phyloP scores from a whole-genome alignment of 192 early-diverging fungal species.

The Backusella tuberculispora region DNA sequence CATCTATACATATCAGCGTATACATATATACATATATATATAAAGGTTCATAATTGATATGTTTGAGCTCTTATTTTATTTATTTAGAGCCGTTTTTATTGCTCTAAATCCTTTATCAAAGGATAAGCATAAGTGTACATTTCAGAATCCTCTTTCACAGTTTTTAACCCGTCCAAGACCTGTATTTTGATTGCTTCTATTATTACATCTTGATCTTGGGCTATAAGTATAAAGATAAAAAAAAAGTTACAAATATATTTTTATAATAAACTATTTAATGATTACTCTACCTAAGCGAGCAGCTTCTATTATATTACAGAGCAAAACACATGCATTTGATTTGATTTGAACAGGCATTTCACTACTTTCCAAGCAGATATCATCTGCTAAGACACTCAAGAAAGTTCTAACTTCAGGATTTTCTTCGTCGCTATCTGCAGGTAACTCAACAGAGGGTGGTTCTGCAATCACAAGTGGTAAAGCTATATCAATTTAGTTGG shows the following conservation, averaged over 20 bases:
- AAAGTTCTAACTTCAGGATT: slow-evolving; percentile 34
- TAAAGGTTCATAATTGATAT: neutral
- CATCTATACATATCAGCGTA: too few species aligned
- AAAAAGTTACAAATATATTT: neutral
- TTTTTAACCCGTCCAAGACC: slow-evolving; percentile 2
- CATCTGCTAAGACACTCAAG: slow-evolving; percentile 44
- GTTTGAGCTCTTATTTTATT: neutral
- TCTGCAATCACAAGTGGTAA: slow-evolving; percentile 19
- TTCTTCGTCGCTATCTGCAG: slow-evolving; percentile 31
- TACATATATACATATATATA: too few species aligned
- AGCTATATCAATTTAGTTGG: slow-evolving; percentile 20
- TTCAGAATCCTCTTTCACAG: neutral
- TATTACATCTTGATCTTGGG: neutral
- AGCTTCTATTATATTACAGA: slow-evolving; percentile 44
- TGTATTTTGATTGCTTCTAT: slow-evolving; percentile 1
- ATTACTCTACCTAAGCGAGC: slow-evolving; percentile 28
- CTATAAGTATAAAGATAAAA: neutral
- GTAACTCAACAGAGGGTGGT: neutral
- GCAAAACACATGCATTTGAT: slow-evolving; percentile 51
- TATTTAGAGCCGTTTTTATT: neutral
- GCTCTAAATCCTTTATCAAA: neutral
- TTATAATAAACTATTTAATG: neutral
- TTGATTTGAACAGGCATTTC: slow-evolving; percentile 54
- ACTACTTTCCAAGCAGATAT: slow-evolving; percentile 42
- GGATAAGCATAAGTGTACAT: slow-evolving; percentile 14